These are phyloP conservation scores for Ajuga reptans DNA, from an alignment of 305 asterid genomes.

Conservation along the genomic window DNA sequence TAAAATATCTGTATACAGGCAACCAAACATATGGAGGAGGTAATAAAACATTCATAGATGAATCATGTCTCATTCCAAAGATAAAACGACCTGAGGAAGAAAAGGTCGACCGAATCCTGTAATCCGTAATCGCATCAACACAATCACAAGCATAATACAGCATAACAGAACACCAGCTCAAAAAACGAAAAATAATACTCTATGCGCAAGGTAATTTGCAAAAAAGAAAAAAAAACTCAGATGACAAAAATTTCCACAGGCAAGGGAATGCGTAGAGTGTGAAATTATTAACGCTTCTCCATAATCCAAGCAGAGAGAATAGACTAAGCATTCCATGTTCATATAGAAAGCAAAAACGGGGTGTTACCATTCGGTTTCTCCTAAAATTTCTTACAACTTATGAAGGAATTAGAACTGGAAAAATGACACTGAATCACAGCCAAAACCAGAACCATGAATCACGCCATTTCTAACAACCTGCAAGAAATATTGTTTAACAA, in stretches of 20 bases:
- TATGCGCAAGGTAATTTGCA: neutral
- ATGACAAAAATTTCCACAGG: neutral
- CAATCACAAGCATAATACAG: neutral
- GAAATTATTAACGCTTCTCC: conserved; percentile 12
- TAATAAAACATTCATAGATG: too few species aligned
- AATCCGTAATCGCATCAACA: too few species aligned
- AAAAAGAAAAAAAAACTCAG: too few species aligned
- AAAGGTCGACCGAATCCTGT: too few species aligned
- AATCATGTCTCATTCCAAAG: too few species aligned
- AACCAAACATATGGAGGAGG: too few species aligned
- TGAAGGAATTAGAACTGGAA: conserved; percentile 1
- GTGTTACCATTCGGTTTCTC: conserved; percentile 8
- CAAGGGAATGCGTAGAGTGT: neutral
- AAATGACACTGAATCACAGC: neutral
- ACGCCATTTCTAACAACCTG: conserved; percentile 13
- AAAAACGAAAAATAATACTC: neutral
- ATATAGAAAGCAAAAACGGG: neutral
- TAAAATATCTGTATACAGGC: too few species aligned
- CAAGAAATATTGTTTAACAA: neutral
- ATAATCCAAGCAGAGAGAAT: conserved; percentile 6
- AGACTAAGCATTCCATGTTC: neutral
- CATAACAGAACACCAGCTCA: neutral
- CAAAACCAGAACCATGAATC: neutral
- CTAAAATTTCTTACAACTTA: conserved; percentile 13
- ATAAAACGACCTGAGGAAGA: too few species aligned